Evolutionary conservation across 495 filamentous ascomycete species (phyloP), one percentile per base, ranked within the genome.

Genomic region (Annulohypoxylon stygium): DNA sequence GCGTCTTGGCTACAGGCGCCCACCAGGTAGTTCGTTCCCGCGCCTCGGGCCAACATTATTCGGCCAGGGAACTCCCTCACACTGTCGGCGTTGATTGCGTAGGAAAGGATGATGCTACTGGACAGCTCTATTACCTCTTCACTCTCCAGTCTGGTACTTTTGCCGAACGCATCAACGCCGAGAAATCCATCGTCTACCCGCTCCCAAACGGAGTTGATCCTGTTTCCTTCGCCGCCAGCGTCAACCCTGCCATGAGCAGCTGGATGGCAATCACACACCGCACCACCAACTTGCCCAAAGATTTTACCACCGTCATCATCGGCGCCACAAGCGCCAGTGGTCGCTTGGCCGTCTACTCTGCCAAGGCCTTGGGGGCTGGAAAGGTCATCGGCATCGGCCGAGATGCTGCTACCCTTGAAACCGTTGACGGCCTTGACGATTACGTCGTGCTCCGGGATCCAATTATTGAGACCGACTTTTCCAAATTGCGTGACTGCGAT

Each of bases 241-340:
- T 83, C 30, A 88, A 87, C 65, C 83, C 84, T 1, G 83, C 76
- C 25, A 78, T 85, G 78, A 82, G 79, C 39, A 80, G 78, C 25
- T 86, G 84, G 81, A 79, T 81, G 79, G 81, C 80, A 9, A 72
- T 87, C 10, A 77, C 74, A 9, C 69, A 77, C n/a, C 83, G 83
- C 23, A 77, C 77, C 6, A 66, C 47, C 2, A 73, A 77, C 26
- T 62, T 84, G 1, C 75, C 74, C 30, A 33, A 62, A 36, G 70
- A 78, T 37, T 85, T 82, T 70, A 81, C 76, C 11, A 78, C 79
- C 39, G 74, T 83, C 20, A 82, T 86, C 55, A 33, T 85, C 33
- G 85, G 85, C 55, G 85, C 78, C 0, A 87, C 84, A 1, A 80
- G 79, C 43, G 78, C 79, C 5, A 80, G 77, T 53, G 84, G 84